Base-by-base conservation (phyloP, 306 rosid genomes). In the Quercus cerris region DNA sequence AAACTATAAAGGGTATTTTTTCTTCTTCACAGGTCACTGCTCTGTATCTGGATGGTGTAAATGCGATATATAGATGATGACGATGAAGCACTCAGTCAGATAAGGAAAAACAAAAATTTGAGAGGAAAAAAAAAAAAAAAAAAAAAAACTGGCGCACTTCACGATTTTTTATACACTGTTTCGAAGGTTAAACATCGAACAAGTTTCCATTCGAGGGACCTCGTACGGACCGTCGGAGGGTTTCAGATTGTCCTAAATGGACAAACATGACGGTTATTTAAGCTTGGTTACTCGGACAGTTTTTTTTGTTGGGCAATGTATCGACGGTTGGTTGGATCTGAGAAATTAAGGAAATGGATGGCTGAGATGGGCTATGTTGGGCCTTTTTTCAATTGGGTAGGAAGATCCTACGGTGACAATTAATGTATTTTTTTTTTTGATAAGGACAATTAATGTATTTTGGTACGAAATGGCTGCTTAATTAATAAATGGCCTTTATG, bases 81-180 rank as follows among this genome's bases (percentile, higher is more conserved):
- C 52, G 83, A 83, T 1, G 85, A 80, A 78, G 89, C 84, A 79
- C 70, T 79, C 83, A 84, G 69, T 49, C 54, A 12, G 54, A 49
- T 41, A 41, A 41, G 46, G 12, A 41, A 7, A 38, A 38, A 41
- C 46, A 41, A 41, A 41, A 41, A 8, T 8, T 41, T 41, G 46
- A 8, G 12, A 41, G 46, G 12, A 41, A 41, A 41, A 11, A 0
- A 0, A 6, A 6, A 80, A 70, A 31, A 63, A 81, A 23, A 75
- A 63, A 76, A n/a, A 76, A 74, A 1, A 33, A 35, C 61, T 28
- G 62, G 57, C 23, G 81, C 66, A 55, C 80, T 80, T 75, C 75
- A 82, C 77, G 69, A 12, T 66, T 75, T 81, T 70, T 38, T 85
- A 83, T 85, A 90, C 85, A 88, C 79, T 77, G 84, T 91, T 84